Evolutionary conservation across 1,284 basidiomycete genomes (phyloP).

Genomic region (Puccinia brachypodii): DNA sequence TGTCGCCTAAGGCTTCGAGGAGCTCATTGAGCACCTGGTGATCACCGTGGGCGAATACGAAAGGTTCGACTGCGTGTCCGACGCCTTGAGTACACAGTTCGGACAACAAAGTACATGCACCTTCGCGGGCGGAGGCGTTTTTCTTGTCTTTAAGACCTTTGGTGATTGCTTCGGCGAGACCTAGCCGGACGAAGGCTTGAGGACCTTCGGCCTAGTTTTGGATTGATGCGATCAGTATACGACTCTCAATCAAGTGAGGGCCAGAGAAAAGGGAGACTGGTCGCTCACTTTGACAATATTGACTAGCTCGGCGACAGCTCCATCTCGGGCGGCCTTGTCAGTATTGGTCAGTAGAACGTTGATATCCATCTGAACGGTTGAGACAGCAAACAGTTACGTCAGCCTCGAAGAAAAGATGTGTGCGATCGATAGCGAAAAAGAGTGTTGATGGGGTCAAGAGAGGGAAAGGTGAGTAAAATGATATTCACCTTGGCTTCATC

Average conservation of each 20-base stretch:
- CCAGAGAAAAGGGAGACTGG: not conserved
- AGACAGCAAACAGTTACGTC: not conserved
- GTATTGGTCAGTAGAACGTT: conserved; percentile 57
- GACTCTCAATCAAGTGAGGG: not conserved
- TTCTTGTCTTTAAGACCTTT: conserved; percentile 89
- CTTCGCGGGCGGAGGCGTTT: conserved; percentile 79
- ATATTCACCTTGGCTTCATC: conserved; percentile 32
- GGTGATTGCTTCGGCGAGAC: conserved; percentile 75
- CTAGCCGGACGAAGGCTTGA: conserved; percentile 71
- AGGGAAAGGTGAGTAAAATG: not conserved
- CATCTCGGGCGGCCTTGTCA: conserved; percentile 55
- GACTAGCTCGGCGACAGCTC: conserved; percentile 59
- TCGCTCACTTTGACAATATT: conserved; percentile 58
- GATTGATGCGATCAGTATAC: not conserved
- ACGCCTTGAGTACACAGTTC: conserved; percentile 73
- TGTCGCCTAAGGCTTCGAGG: conserved; percentile 88
- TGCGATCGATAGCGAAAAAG: not conserved
- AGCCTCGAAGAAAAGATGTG: not conserved
- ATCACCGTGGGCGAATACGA: conserved; percentile 70
- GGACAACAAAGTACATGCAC: conserved; percentile 71
- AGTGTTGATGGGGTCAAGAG: not conserved
- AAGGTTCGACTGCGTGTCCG: conserved; percentile 82
- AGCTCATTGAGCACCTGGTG: conserved; percentile 77
- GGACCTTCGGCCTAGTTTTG: conserved; percentile 67
- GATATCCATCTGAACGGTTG: conserved; percentile 55